Evolutionary conservation across 2,329 filamentous ascomycete genomes (phyloP).

Genomic region (Pleoardoris graminearum): DNA sequence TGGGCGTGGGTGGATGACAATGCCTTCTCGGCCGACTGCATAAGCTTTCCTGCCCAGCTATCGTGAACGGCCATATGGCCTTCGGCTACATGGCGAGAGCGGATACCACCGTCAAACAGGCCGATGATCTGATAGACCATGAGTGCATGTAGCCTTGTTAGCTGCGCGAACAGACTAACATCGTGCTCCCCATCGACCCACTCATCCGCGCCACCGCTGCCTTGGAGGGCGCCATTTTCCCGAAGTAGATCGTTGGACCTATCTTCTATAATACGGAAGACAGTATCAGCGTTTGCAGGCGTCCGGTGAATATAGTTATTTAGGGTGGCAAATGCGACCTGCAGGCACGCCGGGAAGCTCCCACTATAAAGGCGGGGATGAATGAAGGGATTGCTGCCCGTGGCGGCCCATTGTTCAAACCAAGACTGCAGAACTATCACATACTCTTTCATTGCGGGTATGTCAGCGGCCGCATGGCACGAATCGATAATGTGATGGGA

Average conservation of each 20-base stretch:
- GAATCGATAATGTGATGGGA: no score
- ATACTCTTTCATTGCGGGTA: no score
- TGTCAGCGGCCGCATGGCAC: no score
- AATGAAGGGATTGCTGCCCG: conserved; percentile 38
- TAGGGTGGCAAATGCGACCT: conserved; percentile 35
- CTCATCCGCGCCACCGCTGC: background rate
- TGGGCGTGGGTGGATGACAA: no score
- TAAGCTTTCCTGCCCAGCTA: no score
- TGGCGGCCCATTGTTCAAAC: conserved; percentile 32
- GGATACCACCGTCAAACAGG: conserved; percentile 57
- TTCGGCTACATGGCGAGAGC: conserved; percentile 47
- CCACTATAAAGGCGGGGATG: conserved; percentile 34
- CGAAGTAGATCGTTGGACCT: conserved; percentile 8
- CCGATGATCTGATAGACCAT: conserved; percentile 56
- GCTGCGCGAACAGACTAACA: conserved; percentile 8
- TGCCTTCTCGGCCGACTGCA: no score
- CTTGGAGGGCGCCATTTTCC: no score
- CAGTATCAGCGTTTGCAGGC: conserved; percentile 12
- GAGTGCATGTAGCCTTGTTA: conserved; percentile 46
- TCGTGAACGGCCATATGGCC: no score
- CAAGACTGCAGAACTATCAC: no score
- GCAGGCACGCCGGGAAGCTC: conserved; percentile 27
- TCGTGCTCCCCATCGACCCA: background rate
- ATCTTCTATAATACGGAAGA: conserved; percentile 18
- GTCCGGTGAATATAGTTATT: conserved; percentile 16